These are phyloP conservation scores for Pelomyxa schiedti DNA, from an alignment of 78 protist genomes.

Conservation along the genomic window DNA sequence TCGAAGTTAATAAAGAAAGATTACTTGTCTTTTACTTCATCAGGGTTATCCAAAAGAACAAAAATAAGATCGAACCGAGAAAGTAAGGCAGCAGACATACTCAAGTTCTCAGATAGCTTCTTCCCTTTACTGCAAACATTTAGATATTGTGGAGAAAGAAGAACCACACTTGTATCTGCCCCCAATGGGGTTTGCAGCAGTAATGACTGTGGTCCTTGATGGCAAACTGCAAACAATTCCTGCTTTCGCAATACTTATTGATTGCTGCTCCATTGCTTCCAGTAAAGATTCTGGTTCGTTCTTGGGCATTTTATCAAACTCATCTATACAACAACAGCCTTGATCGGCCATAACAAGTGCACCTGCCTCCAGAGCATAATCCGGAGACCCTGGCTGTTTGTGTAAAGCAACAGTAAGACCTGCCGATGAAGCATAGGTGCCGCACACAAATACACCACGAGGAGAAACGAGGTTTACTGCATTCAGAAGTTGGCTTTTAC, in stretches of 20 bases:
- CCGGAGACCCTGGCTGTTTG: constrained; percentile 65
- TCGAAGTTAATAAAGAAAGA: background rate
- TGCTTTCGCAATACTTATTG: constrained; percentile 91
- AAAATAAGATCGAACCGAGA: constrained; percentile 95
- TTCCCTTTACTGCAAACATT: constrained; percentile 40
- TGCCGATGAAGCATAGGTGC: constrained; percentile 85
- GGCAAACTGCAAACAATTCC: constrained; percentile 95
- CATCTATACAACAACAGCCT: constrained; percentile 97
- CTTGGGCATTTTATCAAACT: constrained; percentile 95
- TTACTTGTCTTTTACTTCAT: constrained; percentile 54
- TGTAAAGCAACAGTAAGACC: constrained; percentile 94
- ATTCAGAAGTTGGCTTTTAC: constrained; percentile 87
- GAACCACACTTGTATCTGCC: too few relatives aligned
- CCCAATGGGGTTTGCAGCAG: too few relatives aligned
- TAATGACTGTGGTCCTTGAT: too few relatives aligned
- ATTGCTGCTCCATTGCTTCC: constrained; percentile 99
- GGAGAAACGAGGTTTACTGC: constrained; percentile 69
- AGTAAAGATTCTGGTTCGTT: constrained; percentile 85
- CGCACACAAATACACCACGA: constrained; percentile 96
- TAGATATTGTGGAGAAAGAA: too few relatives aligned
- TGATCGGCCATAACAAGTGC: constrained; percentile 74
- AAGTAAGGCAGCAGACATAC: constrained; percentile 69
- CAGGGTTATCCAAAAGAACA: constrained; percentile 85
- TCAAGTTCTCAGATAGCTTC: constrained; percentile 89
- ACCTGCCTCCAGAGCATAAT: constrained; percentile 95